A percentile compares a stretch with the other conserved stretches of the same genome.
These are phyloP conservation scores for Thielaviopsis ethacetica DNA, from an alignment of 2,329 filamentous ascomycete species.

Conservation along the genomic window DNA sequence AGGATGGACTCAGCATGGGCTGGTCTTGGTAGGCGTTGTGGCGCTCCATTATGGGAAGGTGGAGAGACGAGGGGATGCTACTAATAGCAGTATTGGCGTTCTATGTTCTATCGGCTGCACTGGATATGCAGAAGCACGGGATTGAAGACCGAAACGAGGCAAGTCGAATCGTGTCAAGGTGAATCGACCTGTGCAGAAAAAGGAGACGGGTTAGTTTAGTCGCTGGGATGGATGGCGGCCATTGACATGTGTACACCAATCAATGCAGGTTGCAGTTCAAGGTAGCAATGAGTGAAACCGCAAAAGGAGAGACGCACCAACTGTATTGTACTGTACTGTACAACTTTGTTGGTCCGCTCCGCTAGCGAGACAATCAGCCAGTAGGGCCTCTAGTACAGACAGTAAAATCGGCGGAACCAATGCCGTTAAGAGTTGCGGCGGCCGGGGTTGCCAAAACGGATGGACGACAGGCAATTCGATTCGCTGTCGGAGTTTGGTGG, in stretches of 20 bases:
- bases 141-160: background rate
- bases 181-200: background rate
- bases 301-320: background rate
- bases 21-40: constrained; percentile 15
- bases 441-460: background rate
- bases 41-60: background rate
- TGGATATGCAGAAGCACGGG: background rate
- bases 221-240: background rate
- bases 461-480: too few species aligned
- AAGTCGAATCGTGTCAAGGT: background rate
- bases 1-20: background rate
- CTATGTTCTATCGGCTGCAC: constrained; percentile 5
- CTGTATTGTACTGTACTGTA: too few species aligned
- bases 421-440: background rate
- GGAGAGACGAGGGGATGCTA: background rate
- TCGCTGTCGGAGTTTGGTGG: background rate
- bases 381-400: too few species aligned
- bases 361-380: background rate
- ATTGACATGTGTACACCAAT: too few species aligned
- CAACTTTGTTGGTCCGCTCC: background rate
- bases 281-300: background rate
- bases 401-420: background rate
- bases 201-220: background rate
- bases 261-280: too few species aligned
- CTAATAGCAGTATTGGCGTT: too few species aligned